phyloP scores from a whole-genome alignment of 768 basidiomycete species.

The Hebeloma cylindrosporum region DNA sequence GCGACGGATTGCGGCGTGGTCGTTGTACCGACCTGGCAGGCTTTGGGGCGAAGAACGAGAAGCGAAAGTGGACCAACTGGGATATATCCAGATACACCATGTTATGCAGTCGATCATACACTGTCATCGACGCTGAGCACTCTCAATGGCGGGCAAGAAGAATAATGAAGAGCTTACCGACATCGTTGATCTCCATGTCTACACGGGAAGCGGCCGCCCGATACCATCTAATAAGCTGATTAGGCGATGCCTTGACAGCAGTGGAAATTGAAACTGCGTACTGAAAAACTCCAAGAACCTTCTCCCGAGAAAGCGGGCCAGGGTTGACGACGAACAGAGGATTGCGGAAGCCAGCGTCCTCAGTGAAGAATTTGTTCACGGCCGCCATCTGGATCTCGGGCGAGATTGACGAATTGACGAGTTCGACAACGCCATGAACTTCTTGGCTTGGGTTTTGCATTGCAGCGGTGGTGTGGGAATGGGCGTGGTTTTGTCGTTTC shows the following conservation, averaged over 20 bases:
- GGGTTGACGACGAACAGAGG: constrained; percentile 47
- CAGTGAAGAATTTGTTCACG: constrained; percentile 45
- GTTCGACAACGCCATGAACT: constrained; percentile 39
- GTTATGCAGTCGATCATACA: constrained; percentile 41
- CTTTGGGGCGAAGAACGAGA: constrained; percentile 39
- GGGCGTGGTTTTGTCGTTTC: too few species aligned
- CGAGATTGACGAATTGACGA: constrained; percentile 41
- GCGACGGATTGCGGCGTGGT: not conserved
- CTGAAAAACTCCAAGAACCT: constrained; percentile 55
- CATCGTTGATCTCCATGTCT: constrained; percentile 33
- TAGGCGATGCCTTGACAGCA: not conserved
- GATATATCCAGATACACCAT: constrained; percentile 44
- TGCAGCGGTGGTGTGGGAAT: constrained; percentile 15
- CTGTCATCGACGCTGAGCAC: constrained; percentile 23
- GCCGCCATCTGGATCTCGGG: constrained; percentile 47
- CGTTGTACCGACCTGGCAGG: constrained; percentile 40
- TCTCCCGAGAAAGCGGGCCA: constrained; percentile 45
- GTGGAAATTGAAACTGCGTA: constrained; percentile 21
- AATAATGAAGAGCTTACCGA: constrained; percentile 34
- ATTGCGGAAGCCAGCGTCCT: constrained; percentile 53
- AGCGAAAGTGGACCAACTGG: constrained; percentile 48
- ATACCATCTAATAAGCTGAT: constrained; percentile 44
- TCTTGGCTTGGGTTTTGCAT: constrained; percentile 58
- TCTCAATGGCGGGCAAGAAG: not conserved
- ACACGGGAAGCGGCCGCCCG: constrained; percentile 52